A percentile compares a stretch with the other conserved stretches of the same genome.
Conservation (phyloP, 352 stramenopile species). For the Phytophthora foliorum region DNA sequence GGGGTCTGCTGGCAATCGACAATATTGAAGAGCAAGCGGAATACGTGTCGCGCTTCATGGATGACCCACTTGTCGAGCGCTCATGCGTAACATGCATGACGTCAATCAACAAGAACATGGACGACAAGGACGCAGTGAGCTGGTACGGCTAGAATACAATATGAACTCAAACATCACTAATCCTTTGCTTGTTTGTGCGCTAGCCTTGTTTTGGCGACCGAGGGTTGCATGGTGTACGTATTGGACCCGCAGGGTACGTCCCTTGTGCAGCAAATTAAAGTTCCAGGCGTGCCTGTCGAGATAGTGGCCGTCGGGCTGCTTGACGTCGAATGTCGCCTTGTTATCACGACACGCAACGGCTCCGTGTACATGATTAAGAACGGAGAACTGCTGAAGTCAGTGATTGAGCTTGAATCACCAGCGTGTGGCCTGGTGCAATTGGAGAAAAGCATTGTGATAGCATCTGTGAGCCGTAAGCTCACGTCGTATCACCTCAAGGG, state of each 20-base stretch:
- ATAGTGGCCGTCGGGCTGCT: slow-evolving; percentile 75
- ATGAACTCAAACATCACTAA: not conserved
- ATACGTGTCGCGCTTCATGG: slow-evolving; percentile 85
- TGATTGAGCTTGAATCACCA: slow-evolving; percentile 90
- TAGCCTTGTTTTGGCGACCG: slow-evolving; percentile 89
- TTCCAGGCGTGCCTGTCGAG: slow-evolving; percentile 80
- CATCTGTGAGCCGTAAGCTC: slow-evolving; percentile 89
- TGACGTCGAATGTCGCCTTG: slow-evolving; percentile 89
- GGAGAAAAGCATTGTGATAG: slow-evolving; percentile 89
- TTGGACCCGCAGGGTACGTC: slow-evolving; percentile 81
- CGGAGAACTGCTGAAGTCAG: slow-evolving; percentile 84
- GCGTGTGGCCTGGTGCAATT: slow-evolving; percentile 80
- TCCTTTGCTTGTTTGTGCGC: slow-evolving; percentile 3
- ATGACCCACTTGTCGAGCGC: slow-evolving; percentile 76
- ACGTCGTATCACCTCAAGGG: slow-evolving; percentile 92
- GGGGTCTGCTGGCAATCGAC: slow-evolving; percentile 80
- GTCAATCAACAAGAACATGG: slow-evolving; percentile 91
- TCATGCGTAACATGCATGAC: slow-evolving; percentile 90
- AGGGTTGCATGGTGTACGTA: slow-evolving; percentile 83
- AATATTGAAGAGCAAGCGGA: slow-evolving; percentile 87
- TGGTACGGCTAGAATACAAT: slow-evolving; percentile 46
- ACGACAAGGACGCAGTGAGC: slow-evolving; percentile 82
- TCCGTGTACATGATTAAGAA: slow-evolving; percentile 94
- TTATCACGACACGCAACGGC: slow-evolving; percentile 88
- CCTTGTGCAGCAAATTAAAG: slow-evolving; percentile 73